Evolutionary conservation across 2,329 filamentous ascomycete species (phyloP).

Genomic region (Elsinoe ampelina): DNA sequence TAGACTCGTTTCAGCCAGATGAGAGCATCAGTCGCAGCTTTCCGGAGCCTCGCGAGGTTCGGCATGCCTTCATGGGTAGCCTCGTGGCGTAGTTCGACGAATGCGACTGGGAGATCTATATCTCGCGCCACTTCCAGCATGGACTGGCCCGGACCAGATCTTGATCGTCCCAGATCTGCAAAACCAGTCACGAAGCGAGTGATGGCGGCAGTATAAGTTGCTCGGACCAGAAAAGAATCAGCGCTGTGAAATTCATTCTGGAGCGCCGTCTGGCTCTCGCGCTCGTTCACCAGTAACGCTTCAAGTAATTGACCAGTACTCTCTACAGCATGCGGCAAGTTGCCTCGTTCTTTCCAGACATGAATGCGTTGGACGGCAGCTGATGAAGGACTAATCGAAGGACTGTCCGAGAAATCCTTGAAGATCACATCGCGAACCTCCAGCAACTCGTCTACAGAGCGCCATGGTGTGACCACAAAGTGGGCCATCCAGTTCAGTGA

Average conservation of each 20-base stretch:
- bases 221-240: constrained; percentile 35
- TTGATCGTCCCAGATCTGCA: constrained; percentile 63
- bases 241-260: constrained; percentile 14
- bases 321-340: constrained; percentile 70
- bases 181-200: constrained; percentile 65
- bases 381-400: background rate
- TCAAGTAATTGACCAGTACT: constrained; percentile 65
- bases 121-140: constrained; percentile 65
- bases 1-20: constrained; percentile 86
- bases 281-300: constrained; percentile 54
- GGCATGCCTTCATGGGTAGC: constrained; percentile 84
- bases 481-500: background rate
- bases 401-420: constrained; percentile 13
- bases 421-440: constrained; percentile 58
- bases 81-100: constrained; percentile 83
- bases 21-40: constrained; percentile 60
- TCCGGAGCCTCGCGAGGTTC: constrained; percentile 61
- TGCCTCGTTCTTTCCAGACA: constrained; percentile 61
- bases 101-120: constrained; percentile 62
- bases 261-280: constrained; percentile 45
- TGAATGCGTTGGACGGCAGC: background rate
- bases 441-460: constrained; percentile 55
- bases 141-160: constrained; percentile 41
- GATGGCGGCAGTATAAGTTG: constrained; percentile 66
- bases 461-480: constrained; percentile 68